Evolutionary conservation across 441 rosid species (phyloP).

Genomic region (Breynia disticha): DNA sequence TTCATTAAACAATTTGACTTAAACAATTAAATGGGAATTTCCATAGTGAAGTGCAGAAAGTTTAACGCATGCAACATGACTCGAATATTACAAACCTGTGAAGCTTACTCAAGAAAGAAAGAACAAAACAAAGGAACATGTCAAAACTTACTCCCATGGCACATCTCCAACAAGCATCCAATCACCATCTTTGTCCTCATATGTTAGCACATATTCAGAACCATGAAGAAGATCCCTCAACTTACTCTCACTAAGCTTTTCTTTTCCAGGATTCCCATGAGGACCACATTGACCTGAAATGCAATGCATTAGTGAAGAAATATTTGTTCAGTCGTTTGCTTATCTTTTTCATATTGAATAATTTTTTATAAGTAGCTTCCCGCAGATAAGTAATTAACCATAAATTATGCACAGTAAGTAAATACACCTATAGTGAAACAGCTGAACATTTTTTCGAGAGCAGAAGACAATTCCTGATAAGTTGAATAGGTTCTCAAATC

Average conservation of each 20-base stretch:
- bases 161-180: conserved; percentile 84
- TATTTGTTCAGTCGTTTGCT: not conserved
- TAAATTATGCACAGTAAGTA: not conserved
- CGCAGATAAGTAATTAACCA: not conserved
- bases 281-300: conserved; percentile 50
- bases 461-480: conserved; percentile 46
- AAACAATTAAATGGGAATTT: too few relatives aligned
- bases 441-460: conserved; percentile 70
- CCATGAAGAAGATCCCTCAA: conserved; percentile 58
- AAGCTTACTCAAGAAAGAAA: not conserved
- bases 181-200: conserved; percentile 61
- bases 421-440: conserved; percentile 49
- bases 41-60: not conserved
- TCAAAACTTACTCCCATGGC: conserved; percentile 57
- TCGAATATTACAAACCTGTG: not conserved
- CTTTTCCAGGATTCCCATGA: conserved; percentile 35
- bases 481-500: conserved; percentile 45
- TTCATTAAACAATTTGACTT: too few relatives aligned
- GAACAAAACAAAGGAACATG: not conserved
- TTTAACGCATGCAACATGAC: not conserved
- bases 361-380: not conserved
- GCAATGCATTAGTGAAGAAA: conserved; percentile 6
- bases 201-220: conserved; percentile 57
- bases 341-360: conserved; percentile 1
- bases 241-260: conserved; percentile 44